Base-by-base conservation (phyloP, 768 basidiomycete species). In the Flagelloscypha sp. region DNA sequence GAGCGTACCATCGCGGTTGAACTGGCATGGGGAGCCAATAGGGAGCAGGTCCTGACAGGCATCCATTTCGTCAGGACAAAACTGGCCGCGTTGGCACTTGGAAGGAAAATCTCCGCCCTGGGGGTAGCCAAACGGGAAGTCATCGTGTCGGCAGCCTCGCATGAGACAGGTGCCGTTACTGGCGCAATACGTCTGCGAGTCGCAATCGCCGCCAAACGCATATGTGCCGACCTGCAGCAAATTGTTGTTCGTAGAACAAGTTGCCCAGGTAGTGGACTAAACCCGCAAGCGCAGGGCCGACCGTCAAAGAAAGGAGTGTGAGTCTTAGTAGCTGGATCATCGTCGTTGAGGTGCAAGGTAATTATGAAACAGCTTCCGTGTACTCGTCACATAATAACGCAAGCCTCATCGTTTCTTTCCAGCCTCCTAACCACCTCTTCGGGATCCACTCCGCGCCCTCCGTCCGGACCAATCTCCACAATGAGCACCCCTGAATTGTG, bases 31-130 rank as follows among this genome's bases (percentile, higher is more conserved):
- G 42, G 74, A 79, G 18, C 68, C 78, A 3, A 86, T 75, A 1
- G 70, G 37, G 11, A 84, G 61, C 22, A 79, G 46, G 5, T 57
- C 43, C 49, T 79, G 72, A 59, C 88, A 93, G 6, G 55, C 61
- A 44, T 78, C 76, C 40, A 73, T 75, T 59, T 90, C 90, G 48
- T 92, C 87, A 0, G 86, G 86, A 55, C 88, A 92, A 55, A 90
- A 92, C 48, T 72, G 52, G 13, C 74, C 79, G 21, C 47, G 44
- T 6, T 60, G 52, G 50, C 88, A 92, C 45, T 73, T 66, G 8
- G 65, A 59, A 1, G 88, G 87, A 13, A 85, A 48, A 24, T 56
- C 33, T 5, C 57, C 55, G 13, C 52, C 61, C 35, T 56, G 49
- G 6, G 47, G 10, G 48, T 78, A 87, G 36, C 83, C 82, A 53